Evolutionary conservation across 2,329 filamentous ascomycete species (phyloP).

Genomic region (Hymenoscyphus infarciens): DNA sequence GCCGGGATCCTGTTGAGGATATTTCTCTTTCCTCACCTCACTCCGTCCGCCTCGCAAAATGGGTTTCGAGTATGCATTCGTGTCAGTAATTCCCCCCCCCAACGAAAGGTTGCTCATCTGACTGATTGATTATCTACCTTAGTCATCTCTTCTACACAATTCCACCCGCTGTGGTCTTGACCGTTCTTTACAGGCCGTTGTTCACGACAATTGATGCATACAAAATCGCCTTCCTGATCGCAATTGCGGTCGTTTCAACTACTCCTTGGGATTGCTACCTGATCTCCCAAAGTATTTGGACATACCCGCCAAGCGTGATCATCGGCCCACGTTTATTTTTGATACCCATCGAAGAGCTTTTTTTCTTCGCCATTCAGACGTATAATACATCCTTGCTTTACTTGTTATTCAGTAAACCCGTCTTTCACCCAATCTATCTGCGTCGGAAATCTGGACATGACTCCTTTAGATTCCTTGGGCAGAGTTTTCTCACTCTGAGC

Average conservation of each 20-base stretch:
- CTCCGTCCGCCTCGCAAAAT: conserved; percentile 38
- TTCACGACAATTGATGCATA: conserved; percentile 59
- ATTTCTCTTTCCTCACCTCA: neutral
- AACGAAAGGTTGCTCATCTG: neutral
- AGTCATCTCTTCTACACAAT: conserved; percentile 64
- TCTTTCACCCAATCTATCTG: conserved; percentile 55
- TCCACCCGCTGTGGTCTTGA: conserved; percentile 57
- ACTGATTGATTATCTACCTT: conserved; percentile 15
- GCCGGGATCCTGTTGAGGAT: neutral
- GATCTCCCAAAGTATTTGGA: conserved; percentile 65
- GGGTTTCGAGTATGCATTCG: conserved; percentile 59
- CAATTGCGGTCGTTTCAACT: conserved; percentile 62
- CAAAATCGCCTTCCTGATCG: conserved; percentile 57
- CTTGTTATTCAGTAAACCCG: conserved; percentile 59
- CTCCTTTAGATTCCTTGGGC: conserved; percentile 43
- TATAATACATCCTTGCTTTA: conserved; percentile 70
- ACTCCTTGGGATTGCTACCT: conserved; percentile 76
- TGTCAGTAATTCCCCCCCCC: conserved; percentile 44
- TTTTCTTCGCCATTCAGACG: conserved; percentile 75
- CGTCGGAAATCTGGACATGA: conserved; percentile 11
- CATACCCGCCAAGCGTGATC: conserved; percentile 63
- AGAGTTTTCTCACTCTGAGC: conserved; percentile 43
- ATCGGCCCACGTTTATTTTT: conserved; percentile 57
- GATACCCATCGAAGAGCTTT: conserved; percentile 70
- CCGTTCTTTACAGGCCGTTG: conserved; percentile 57